Conservation (phyloP, 176 grass and related monocot species). For the Triticum urartu region DNA sequence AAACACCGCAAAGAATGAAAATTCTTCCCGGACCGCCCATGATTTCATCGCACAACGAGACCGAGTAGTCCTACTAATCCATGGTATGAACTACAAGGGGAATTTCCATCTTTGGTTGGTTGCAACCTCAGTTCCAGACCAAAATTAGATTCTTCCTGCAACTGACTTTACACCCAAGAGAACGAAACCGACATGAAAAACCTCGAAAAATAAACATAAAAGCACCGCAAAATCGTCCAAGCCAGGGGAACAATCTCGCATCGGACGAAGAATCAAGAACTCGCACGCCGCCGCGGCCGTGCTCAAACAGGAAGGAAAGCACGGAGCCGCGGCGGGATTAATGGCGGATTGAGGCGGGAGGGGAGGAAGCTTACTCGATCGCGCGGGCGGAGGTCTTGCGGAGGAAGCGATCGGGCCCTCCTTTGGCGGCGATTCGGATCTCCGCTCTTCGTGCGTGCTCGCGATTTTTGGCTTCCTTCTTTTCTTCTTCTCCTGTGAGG, state of each 20-base stretch:
- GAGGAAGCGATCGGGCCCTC: conserved; percentile 19
- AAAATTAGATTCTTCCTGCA: not conserved
- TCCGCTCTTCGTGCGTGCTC: conserved; percentile 39
- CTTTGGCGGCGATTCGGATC: conserved; percentile 46
- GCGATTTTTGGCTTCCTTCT: not conserved
- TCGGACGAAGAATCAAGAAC: conserved; percentile 22
- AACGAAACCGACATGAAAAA: not conserved
- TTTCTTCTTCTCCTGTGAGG: not conserved
- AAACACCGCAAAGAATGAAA: not conserved
- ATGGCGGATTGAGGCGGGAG: conserved; percentile 12
- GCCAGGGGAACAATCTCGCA: not conserved
- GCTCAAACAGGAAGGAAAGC: not conserved
- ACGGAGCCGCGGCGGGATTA: not conserved
- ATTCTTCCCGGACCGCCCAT: not conserved
- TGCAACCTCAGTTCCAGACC: not conserved
- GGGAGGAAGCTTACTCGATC: conserved; percentile 23
- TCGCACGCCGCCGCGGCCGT: not conserved
- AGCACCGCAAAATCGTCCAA: not conserved
- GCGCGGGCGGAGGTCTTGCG: conserved; percentile 7
- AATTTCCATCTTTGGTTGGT: not conserved
- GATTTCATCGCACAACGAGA: conserved; percentile 4
- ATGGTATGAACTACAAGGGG: not conserved
- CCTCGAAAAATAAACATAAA: not conserved
- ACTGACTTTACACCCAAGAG: not conserved
- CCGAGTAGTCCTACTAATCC: not conserved